Evolutionary conservation across 352 stramenopile genomes (phyloP), one percentile per base, ranked within the genome.

Genomic region (Blastocystis sp.): DNA sequence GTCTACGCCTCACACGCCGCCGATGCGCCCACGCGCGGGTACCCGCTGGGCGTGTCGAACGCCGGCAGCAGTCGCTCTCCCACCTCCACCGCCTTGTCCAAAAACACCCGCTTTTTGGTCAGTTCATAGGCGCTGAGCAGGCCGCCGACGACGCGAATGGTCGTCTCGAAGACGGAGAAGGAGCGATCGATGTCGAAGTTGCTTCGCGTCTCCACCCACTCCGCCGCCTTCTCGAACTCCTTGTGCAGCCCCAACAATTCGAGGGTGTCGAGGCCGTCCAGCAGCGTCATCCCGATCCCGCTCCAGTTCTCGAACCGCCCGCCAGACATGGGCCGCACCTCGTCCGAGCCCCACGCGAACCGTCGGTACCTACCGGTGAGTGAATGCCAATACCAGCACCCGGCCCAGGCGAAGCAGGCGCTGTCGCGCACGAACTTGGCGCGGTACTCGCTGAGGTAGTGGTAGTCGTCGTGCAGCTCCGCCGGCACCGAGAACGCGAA

Each of bases 111-210:
- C 11, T 60, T 76, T 40, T 89, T 89, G 10, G 94, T 95, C 60
- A 98, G 91, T 87, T 97, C 93, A 91, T 97, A 97, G 6, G 95
- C 95, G 68, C 93, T 96, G 4, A 98, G 91, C 7, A 98, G 91
- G 0, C 96, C 96, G 24, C 96, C 96, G 0, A 98, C 92, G 80
- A 98, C 93, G 21, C 96, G 94, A 91, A 98, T 98, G 88, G 95
- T 98, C 11, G 94, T 98, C 91, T 98, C 96, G 90, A 98, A 98
- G 10, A 98, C 91, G 45, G 94, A 98, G 21, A 98, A 91, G 79
- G 95, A 92, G 57, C 97, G 94, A 82, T 96, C 91, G 0, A 97
- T 82, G 43, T 92, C 90, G 87, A 94, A 94, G 2, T 90, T 57
- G 21, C n/a, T 59, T 19, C 69, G 54, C 24, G 24, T 52, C 38